Base-by-base conservation (phyloP, 805 yeast genomes). In the Candida easanensis region DNA sequence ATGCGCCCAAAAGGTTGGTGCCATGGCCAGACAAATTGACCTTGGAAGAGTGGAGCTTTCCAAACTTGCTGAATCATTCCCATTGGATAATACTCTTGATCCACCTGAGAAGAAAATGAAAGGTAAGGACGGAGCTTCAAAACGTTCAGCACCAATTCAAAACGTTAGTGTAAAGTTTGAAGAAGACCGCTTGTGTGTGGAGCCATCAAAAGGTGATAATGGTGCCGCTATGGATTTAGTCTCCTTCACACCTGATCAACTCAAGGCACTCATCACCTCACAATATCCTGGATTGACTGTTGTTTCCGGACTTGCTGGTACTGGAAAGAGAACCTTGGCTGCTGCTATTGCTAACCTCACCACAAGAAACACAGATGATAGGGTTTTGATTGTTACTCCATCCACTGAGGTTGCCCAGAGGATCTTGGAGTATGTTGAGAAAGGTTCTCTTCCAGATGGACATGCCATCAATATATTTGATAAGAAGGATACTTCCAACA, bases 261-360 rank as follows among this genome's bases (percentile, higher is more conserved):
- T 45, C n/a, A 31, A 33, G 17, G 40, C 42, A 1, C 41, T 67
- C 8, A 36, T 59, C 13, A 36, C 55, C 9, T 61, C 63, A 0
- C 40, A 57, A 0, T 38, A 33, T 9, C 66, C 73, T 3, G 78
- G 79, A 1, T 52, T 79, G 2, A 57, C 62, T 0, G 60, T 76
- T 15, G 62, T 79, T 7, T 70, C 67, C 38, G 82, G 81, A 0
- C 74, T 78, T 1, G 76, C 80, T 0, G 81, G 81, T 2, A 71
- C 82, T 0, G 84, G 83, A 0, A 71, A 73, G 44, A 63, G 70
- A 2, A 58, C 52, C 5, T 41, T 63, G 4, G 48, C 60, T 2
- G 44, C 63, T 0, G 50, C 57, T 4, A 33, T 49, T 18, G 41
- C 65, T 2, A 38, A 50, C n/a, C 36, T 49, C 2, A 33, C 62